These are phyloP conservation scores for Lolium perenne DNA, from an alignment of 176 grass and related monocot genomes.

Conservation along the genomic window DNA sequence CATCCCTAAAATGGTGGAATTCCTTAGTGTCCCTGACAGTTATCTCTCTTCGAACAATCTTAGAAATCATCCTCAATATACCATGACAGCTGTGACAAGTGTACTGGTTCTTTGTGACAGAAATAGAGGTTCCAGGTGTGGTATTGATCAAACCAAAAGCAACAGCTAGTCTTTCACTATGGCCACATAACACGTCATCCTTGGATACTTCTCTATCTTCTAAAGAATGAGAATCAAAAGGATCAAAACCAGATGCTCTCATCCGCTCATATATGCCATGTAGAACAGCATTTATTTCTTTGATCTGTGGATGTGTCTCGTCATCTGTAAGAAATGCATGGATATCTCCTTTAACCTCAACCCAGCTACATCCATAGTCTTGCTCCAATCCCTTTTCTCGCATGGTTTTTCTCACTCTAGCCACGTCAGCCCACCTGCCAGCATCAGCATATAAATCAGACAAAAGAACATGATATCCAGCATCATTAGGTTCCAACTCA, in stretches of 20 bases:
- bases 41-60: conserved; percentile 83
- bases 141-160: conserved; percentile 94
- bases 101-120: conserved; percentile 84
- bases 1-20: conserved; percentile 90
- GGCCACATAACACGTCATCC: conserved; percentile 86
- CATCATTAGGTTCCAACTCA: conserved; percentile 75
- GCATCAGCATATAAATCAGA: conserved; percentile 88
- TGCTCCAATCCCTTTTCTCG: conserved; percentile 77
- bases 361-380: conserved; percentile 86
- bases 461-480: conserved; percentile 79
- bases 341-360: conserved; percentile 82
- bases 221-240: conserved; percentile 48
- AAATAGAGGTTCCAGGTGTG: conserved; percentile 74
- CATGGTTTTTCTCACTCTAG: conserved; percentile 79
- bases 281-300: conserved; percentile 77
- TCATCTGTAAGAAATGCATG: conserved; percentile 96
- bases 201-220: conserved; percentile 64
- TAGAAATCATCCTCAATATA: conserved; percentile 70
- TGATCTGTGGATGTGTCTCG: conserved; percentile 88
- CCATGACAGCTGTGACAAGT: conserved; percentile 84
- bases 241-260: conserved; percentile 52
- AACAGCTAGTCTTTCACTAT: conserved; percentile 90
- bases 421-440: conserved; percentile 77
- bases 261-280: conserved; percentile 79
- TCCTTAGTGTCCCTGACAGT: conserved; percentile 74